Conservation (phyloP, 2,329 filamentous ascomycete genomes). For the Cytospora paraplurivora region DNA sequence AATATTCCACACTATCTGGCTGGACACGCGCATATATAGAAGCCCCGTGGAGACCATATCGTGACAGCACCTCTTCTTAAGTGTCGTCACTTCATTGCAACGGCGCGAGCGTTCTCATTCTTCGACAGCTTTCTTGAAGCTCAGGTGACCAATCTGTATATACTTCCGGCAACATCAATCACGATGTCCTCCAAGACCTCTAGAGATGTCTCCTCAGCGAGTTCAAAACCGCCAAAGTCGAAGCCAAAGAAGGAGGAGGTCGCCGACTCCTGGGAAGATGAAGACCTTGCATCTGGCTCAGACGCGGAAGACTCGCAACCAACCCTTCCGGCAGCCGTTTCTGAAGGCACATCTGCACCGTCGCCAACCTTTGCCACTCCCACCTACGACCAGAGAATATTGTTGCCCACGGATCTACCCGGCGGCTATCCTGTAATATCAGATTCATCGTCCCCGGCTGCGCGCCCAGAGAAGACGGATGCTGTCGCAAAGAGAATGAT, state of each 20-base stretch:
- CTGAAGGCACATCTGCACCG: slow-evolving; percentile 49
- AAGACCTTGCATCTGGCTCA: slow-evolving; percentile 52
- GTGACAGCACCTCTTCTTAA: background rate
- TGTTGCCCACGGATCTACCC: slow-evolving; percentile 10
- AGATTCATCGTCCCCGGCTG: slow-evolving; percentile 19
- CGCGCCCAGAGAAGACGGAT: slow-evolving; percentile 86
- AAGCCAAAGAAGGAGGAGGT: slow-evolving; percentile 47
- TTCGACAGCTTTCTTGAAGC: background rate
- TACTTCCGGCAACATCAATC: background rate
- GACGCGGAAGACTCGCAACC: slow-evolving; percentile 39
- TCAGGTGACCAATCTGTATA: slow-evolving; percentile 6
- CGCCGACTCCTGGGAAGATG: slow-evolving; percentile 79
- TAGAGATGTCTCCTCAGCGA: slow-evolving; percentile 27
- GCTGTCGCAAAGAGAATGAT: slow-evolving; percentile 89
- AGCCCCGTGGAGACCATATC: background rate
- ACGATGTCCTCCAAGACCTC: slow-evolving; percentile 27
- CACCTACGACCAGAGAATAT: slow-evolving; percentile 38
- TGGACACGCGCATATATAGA: too few species aligned
- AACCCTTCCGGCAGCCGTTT: slow-evolving; percentile 27
- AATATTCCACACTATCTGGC: background rate
- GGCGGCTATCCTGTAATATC: slow-evolving; percentile 12
- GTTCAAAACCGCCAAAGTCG: slow-evolving; percentile 38
- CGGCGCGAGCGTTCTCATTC: background rate
- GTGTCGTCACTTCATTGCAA: background rate
- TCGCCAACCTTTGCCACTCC: slow-evolving; percentile 69